Base-by-base conservation (phyloP, 2,329 filamentous ascomycete species). In the Cadophora gregata region DNA sequence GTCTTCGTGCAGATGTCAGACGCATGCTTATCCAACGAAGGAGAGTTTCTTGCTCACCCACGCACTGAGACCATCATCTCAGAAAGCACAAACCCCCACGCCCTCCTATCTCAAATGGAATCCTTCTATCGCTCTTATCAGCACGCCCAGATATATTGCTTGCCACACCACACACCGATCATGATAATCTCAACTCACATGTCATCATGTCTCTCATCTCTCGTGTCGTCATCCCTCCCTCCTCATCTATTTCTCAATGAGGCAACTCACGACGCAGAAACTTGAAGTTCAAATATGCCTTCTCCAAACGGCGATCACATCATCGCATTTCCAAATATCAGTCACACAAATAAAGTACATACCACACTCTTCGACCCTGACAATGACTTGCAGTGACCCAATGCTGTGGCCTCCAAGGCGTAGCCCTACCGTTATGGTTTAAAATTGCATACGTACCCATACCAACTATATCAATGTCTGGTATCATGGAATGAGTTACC, bases 101-200 rank as follows among this genome's bases (percentile, higher is more conserved):
- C 27, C n/a, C 53, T 56, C 19, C 42, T 47, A 47, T 47, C 42
- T 47, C 42, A n/a, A 45, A 47, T n/a, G n/a, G n/a, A n/a, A 47
- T 47, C 42, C 19, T 21, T 47, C 42, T 10, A 47, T 47, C 42
- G 21, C 14, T 6, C n/a, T 21, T n/a, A 47, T 47, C 38, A 21
- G 42, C 42, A 47, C 31, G 31, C 31, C 31, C 12, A n/a, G n/a
- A 47, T 21, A 47, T 47, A 21, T 21, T n/a, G 42, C 6, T 21
- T n/a, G 42, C 6, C n/a, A 47, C 42, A 47, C 38, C 29, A 36
- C 53, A 56, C 1, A 12, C 29, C 31, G 4, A 31, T 24, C 19
- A 24, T 4, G 19, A 56, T n/a, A 24, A 21, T 12, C 19, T n/a
- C 19, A 33, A 31, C 50, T 31, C 50, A 53, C 50, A 56, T 53